These are phyloP conservation scores for Ophiostoma populinum DNA, from an alignment of 2,329 filamentous ascomycete genomes.

Conservation along the genomic window DNA sequence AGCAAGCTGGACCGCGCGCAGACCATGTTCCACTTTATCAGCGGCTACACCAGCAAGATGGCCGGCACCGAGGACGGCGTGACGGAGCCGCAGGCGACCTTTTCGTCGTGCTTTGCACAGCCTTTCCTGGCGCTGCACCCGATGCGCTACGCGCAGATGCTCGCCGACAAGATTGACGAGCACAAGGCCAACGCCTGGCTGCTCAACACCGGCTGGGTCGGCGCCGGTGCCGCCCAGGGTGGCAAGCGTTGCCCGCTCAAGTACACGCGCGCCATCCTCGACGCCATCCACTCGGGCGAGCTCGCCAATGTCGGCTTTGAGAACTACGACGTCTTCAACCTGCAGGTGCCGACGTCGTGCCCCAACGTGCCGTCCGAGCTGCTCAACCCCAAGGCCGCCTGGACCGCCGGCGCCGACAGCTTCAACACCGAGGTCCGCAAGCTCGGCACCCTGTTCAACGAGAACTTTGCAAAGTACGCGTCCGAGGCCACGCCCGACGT, in stretches of 20 bases:
- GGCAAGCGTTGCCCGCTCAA: slow-evolving; percentile 96
- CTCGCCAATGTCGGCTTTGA: slow-evolving; percentile 88
- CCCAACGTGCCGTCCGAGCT: slow-evolving; percentile 78
- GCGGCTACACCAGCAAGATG: slow-evolving; percentile 99
- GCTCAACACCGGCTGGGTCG: slow-evolving; percentile 96
- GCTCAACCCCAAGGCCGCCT: slow-evolving; percentile 85
- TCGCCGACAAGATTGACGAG: slow-evolving; percentile 90
- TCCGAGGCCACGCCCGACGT: slow-evolving; percentile 69
- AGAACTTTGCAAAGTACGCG: slow-evolving; percentile 96
- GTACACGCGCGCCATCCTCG: slow-evolving; percentile 95
- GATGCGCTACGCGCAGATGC: slow-evolving; percentile 97
- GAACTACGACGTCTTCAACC: slow-evolving; percentile 91
- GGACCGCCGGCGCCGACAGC: slow-evolving; percentile 65
- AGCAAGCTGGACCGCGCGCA: slow-evolving; percentile 88
- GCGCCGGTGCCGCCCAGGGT: slow-evolving; percentile 74
- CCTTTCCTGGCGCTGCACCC: slow-evolving; percentile 97
- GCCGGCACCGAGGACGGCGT: slow-evolving; percentile 95
- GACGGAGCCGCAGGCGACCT: slow-evolving; percentile 93
- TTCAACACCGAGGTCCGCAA: slow-evolving; percentile 83
- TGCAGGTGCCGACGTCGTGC: slow-evolving; percentile 85
- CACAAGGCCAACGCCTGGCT: slow-evolving; percentile 97
- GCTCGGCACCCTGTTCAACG: slow-evolving; percentile 74
- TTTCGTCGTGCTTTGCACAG: slow-evolving; percentile 98
- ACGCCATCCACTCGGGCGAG: slow-evolving; percentile 94
- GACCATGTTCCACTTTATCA: slow-evolving; percentile 99